Evolutionary conservation across 1,139 yeast species (phyloP).

Genomic region (Geotrichum cucujoidarum): DNA sequence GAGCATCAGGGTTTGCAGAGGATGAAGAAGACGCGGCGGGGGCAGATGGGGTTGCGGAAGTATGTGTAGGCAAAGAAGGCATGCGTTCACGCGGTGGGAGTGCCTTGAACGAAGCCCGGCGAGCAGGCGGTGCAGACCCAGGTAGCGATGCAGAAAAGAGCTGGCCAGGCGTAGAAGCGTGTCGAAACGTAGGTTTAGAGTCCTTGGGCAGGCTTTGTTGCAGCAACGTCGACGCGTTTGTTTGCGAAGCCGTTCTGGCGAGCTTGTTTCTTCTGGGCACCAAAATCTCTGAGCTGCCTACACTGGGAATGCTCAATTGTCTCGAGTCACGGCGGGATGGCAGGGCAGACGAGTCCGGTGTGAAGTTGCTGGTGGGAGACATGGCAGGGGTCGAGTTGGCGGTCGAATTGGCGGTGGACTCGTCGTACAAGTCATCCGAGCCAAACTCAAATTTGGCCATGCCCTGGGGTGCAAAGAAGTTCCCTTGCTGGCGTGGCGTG

Average conservation of each 20-base stretch:
- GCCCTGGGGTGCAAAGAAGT: neutral
- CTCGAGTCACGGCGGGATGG: neutral
- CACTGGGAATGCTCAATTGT: neutral
- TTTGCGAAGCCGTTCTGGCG: slow-evolving; percentile 28
- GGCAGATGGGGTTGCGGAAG: slow-evolving; percentile 4
- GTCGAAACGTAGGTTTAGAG: slow-evolving; percentile 1
- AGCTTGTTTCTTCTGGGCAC: slow-evolving; percentile 25
- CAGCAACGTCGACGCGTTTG: slow-evolving; percentile 23
- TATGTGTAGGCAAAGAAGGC: neutral
- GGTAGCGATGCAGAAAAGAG: slow-evolving; percentile 14
- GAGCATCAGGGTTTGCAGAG: slow-evolving; percentile 11
- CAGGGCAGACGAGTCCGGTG: neutral
- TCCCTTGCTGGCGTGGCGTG: neutral
- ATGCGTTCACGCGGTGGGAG: neutral
- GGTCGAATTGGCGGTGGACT: slow-evolving; percentile 1
- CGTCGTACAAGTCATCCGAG: slow-evolving; percentile 5
- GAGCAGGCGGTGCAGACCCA: slow-evolving; percentile 17
- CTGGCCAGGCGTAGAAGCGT: slow-evolving; percentile 16
- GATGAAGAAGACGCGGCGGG: neutral
- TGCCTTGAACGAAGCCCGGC: neutral
- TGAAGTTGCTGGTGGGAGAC: slow-evolving; percentile 3
- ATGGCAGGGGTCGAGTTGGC: slow-evolving; percentile 2
- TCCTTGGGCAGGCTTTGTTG: slow-evolving; percentile 1
- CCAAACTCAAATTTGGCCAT: slow-evolving; percentile 14
- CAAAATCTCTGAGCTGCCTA: slow-evolving; percentile 19